Base-by-base conservation (phyloP, 2,329 filamentous ascomycete genomes). In the Cytospora mali region DNA sequence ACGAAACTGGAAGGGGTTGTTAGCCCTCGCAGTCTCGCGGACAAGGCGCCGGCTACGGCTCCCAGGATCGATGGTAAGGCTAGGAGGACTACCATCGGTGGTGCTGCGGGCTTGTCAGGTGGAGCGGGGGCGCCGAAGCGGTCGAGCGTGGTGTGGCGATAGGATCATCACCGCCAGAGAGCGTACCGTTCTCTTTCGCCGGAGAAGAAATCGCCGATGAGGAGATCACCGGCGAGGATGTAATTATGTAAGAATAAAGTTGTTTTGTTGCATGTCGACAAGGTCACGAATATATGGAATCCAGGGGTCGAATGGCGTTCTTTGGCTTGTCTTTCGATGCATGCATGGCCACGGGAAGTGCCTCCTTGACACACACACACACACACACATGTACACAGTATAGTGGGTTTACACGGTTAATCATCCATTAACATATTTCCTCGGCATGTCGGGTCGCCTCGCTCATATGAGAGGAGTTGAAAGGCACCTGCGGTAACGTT, bases 31-130 rank as follows among this genome's bases (percentile, higher is more conserved):
- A 49, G 62, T 49, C 28, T 58, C 25, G 56, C 42, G 50, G 61
- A 52, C 35, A 64, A 62, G 42, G 49, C 55, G 35, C 50, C 61
- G 35, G 48, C 61, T 16, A 53, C 63, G 14, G 51, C 54, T 21
- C 64, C 59, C 29, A 63, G 60, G 13, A 67, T 68, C 42, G 67
- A 69, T 64, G 67, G 70, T 52, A 70, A 69, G 61, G 68, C 71
- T 69, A 77, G 78, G 52, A 76, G 78, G 60, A 77, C 78, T 64
- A 80, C 78, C 73, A 80, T 80, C 69, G 76, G 76, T 35, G 67
- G 74, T 60, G 71, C 74, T 57, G 74, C 68, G 25, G 50, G 55
- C 50, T 46, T 55, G 54, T 53, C 58, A 11, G 51, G 48, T 54
- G 54, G 5, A 39, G 35, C 52, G 49, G 55, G 64, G 10, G 39